Conservation (phyloP, 371 early-diverging fungal genomes). For the Gilbertella persicaria region DNA sequence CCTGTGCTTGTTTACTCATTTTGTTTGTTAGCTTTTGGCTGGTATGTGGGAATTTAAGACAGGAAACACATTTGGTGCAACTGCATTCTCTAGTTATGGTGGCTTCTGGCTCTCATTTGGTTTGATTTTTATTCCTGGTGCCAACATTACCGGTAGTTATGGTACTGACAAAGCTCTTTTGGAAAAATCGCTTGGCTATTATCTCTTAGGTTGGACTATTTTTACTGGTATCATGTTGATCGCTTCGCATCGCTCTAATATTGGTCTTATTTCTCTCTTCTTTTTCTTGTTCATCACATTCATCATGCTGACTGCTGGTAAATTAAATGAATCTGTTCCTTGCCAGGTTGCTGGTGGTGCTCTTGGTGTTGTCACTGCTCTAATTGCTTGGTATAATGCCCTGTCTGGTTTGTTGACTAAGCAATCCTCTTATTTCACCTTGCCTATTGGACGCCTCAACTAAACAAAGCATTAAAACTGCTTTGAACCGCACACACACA, state of each 20-base stretch:
- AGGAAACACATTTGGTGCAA: conserved; percentile 81
- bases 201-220: conserved; percentile 71
- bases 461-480: conserved; percentile 11
- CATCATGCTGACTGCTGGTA: conserved; percentile 60
- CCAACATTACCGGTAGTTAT: conserved; percentile 49
- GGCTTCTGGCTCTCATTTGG: conserved; percentile 78
- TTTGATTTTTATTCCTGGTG: conserved; percentile 57
- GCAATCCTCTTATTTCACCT: conserved; percentile 56
- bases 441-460: conserved; percentile 51
- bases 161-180: conserved; percentile 38
- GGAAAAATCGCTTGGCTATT: conserved; percentile 68
- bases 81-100: conserved; percentile 77
- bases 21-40: conserved; percentile 52
- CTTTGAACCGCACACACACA: too few species aligned
- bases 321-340: conserved; percentile 34
- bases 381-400: conserved; percentile 78
- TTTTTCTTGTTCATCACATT: conserved; percentile 67
- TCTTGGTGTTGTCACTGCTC: conserved; percentile 65
- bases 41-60: conserved; percentile 80
- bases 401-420: conserved; percentile 61
- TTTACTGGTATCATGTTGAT: conserved; percentile 70
- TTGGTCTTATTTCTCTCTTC: conserved; percentile 64
- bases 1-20: not conserved
- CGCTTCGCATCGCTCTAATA: conserved; percentile 64
- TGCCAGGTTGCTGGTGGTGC: conserved; percentile 62